Evolutionary conservation across 768 basidiomycete species (phyloP).

Genomic region (Obba rivulosa): DNA sequence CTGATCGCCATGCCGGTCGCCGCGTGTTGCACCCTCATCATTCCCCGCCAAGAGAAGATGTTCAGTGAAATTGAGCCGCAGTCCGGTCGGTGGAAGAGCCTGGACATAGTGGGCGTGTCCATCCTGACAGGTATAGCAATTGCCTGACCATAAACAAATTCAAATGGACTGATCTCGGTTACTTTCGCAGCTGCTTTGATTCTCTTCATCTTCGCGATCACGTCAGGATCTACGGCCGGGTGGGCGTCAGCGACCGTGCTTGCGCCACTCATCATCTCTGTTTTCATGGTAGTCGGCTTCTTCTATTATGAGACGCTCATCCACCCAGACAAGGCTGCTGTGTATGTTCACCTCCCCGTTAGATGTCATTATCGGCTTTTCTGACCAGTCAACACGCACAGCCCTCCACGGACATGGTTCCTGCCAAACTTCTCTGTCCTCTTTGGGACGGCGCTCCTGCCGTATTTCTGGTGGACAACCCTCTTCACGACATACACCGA

Average conservation of each 20-base stretch:
- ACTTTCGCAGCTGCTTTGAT: slow-evolving; percentile 24
- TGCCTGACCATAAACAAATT: background rate
- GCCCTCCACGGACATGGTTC: slow-evolving; percentile 33
- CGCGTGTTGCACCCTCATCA: slow-evolving; percentile 23
- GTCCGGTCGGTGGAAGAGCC: slow-evolving; percentile 19
- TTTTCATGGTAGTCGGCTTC: slow-evolving; percentile 33
- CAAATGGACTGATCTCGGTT: background rate
- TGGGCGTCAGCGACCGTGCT: slow-evolving; percentile 37
- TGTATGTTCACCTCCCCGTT: slow-evolving; percentile 10
- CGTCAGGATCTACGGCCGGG: slow-evolving; percentile 35
- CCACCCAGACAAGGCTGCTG: slow-evolving; percentile 28
- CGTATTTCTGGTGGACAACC: slow-evolving; percentile 36
- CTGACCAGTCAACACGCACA: slow-evolving; percentile 1
- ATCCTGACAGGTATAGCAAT: slow-evolving; percentile 24
- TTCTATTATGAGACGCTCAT: slow-evolving; percentile 37
- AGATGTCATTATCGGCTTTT: background rate
- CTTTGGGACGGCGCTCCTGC: slow-evolving; percentile 29
- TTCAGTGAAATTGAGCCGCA: background rate
- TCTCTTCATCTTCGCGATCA: slow-evolving; percentile 31
- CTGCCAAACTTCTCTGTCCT: slow-evolving; percentile 35
- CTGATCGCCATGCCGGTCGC: slow-evolving; percentile 31
- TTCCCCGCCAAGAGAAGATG: slow-evolving; percentile 21
- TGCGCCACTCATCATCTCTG: slow-evolving; percentile 37
- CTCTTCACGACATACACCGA: slow-evolving; percentile 28
- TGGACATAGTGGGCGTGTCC: slow-evolving; percentile 32